Evolutionary conservation across 2,329 filamentous ascomycete genomes (phyloP).

Genomic region (Monosporascus ibericus): DNA sequence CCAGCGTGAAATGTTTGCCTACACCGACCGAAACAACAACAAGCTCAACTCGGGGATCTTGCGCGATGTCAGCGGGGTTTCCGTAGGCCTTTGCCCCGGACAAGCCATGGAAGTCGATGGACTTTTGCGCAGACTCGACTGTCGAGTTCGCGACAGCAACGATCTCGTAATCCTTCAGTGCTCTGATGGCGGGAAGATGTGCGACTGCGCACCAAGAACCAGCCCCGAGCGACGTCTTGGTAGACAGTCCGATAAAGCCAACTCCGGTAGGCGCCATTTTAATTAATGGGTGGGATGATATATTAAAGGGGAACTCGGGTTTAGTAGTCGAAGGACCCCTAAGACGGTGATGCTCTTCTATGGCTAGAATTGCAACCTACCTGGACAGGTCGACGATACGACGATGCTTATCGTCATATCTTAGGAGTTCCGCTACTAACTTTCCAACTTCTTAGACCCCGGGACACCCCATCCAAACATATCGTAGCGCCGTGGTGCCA

Average conservation of each 20-base stretch:
- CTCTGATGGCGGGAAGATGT: slow-evolving; percentile 31
- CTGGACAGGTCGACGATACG: too few species aligned
- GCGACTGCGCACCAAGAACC: slow-evolving; percentile 28
- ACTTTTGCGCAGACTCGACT: slow-evolving; percentile 32
- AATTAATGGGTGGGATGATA: not conserved
- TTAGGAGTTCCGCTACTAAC: too few species aligned
- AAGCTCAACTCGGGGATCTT: slow-evolving; percentile 40
- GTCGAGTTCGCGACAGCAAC: slow-evolving; percentile 44
- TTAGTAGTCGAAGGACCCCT: too few species aligned
- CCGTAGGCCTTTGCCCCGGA: slow-evolving; percentile 33
- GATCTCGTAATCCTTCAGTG: slow-evolving; percentile 35
- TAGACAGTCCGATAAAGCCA: slow-evolving; percentile 18
- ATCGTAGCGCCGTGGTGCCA: too few species aligned
- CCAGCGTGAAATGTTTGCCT: slow-evolving; percentile 33
- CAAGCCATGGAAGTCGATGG: slow-evolving; percentile 34
- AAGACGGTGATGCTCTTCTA: too few species aligned
- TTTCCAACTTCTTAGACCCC: too few species aligned
- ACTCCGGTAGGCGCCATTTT: slow-evolving; percentile 22
- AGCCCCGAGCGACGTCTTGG: not conserved
- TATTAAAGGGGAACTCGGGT: too few species aligned
- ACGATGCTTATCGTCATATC: too few species aligned
- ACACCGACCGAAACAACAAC: slow-evolving; percentile 39
- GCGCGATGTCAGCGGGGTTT: slow-evolving; percentile 34
- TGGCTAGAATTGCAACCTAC: too few species aligned
- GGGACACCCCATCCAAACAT: too few species aligned